Percentiles rank a stretch among this genome's conserved stretches.
phyloP scores from a whole-genome alignment of 768 basidiomycete species.

The Kwoniella dejecticola region DNA sequence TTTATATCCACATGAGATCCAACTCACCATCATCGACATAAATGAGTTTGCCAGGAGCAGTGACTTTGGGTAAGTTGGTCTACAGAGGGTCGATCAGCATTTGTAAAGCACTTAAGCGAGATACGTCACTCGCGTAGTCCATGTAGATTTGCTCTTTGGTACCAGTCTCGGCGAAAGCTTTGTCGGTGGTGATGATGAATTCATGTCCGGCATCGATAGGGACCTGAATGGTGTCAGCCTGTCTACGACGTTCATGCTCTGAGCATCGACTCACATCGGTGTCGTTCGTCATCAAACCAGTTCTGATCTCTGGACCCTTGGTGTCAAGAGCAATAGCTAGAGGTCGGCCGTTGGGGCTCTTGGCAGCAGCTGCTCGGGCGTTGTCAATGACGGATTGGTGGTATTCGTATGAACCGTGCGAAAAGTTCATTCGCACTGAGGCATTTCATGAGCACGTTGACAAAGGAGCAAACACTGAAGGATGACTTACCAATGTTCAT shows the following conservation, averaged over 20 bases:
- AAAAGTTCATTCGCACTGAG: conserved; percentile 99
- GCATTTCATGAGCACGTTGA: conserved; percentile 5
- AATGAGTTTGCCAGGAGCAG: conserved; percentile 93
- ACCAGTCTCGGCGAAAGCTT: conserved; percentile 73
- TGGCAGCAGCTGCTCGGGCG: conserved; percentile 77
- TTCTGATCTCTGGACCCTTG: conserved; percentile 99
- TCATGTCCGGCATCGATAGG: conserved; percentile 88
- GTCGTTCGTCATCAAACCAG: conserved; percentile 84
- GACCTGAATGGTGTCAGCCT: conserved; percentile 59
- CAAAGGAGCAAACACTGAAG: neutral
- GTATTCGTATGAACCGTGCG: conserved; percentile 97
- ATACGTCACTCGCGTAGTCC: conserved; percentile 74
- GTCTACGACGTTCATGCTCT: neutral
- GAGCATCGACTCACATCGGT: conserved; percentile 67
- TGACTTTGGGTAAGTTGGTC: conserved; percentile 92
- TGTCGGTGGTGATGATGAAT: conserved; percentile 84
- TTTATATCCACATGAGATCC: neutral
- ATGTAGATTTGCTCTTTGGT: conserved; percentile 84
- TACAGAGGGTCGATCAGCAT: conserved; percentile 52
- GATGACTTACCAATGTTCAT: conserved; percentile 86
- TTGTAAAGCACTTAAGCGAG: neutral
- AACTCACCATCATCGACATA: conserved; percentile 89
- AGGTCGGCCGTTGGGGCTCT: conserved; percentile 76
- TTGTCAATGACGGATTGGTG: conserved; percentile 99
- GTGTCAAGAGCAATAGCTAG: conserved; percentile 98